Evolutionary conservation across 192 early-diverging fungal species (phyloP).

Genomic region (Chytriomyces confervae): DNA sequence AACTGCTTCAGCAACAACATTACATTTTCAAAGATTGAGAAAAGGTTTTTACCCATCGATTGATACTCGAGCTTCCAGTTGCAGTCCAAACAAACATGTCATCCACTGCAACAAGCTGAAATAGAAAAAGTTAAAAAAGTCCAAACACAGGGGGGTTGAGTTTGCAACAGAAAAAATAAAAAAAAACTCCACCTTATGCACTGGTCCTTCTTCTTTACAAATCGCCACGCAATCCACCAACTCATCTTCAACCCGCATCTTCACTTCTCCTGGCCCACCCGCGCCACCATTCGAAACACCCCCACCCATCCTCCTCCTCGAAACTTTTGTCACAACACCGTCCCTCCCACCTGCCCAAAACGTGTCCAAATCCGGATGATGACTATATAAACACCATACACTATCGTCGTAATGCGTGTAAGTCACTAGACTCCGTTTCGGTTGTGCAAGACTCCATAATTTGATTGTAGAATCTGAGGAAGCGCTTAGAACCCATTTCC

Average conservation of each 20-base stretch:
- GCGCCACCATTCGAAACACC: conserved; percentile 14
- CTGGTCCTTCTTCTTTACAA: conserved; percentile 81
- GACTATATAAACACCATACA: conserved; percentile 88
- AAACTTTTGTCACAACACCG: conserved; percentile 87
- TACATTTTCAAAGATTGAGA: conserved; percentile 13
- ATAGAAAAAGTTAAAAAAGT: conserved; percentile 17
- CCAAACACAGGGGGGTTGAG: too few species aligned
- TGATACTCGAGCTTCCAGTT: conserved; percentile 79
- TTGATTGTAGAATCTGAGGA: conserved; percentile 97
- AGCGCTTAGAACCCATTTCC: conserved; percentile 84
- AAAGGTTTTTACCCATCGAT: conserved; percentile 74
- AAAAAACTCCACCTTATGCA: conserved; percentile 67
- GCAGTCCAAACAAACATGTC: conserved; percentile 92
- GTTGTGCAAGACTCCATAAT: conserved; percentile 87
- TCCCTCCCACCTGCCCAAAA: conserved; percentile 95
- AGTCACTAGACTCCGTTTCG: conserved; percentile 86
- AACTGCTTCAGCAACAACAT: neutral
- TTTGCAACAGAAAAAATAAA: too few species aligned
- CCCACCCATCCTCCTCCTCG: conserved; percentile 37
- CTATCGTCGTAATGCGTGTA: conserved; percentile 87
- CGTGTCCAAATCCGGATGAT: conserved; percentile 82
- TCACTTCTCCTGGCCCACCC: conserved; percentile 39
- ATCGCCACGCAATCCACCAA: conserved; percentile 82
- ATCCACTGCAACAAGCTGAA: conserved; percentile 78
- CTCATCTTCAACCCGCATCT: conserved; percentile 48